Evolutionary conservation across 495 filamentous ascomycete genomes (phyloP), one percentile per base, ranked within the genome.

Genomic region (Daldinia grandis): DNA sequence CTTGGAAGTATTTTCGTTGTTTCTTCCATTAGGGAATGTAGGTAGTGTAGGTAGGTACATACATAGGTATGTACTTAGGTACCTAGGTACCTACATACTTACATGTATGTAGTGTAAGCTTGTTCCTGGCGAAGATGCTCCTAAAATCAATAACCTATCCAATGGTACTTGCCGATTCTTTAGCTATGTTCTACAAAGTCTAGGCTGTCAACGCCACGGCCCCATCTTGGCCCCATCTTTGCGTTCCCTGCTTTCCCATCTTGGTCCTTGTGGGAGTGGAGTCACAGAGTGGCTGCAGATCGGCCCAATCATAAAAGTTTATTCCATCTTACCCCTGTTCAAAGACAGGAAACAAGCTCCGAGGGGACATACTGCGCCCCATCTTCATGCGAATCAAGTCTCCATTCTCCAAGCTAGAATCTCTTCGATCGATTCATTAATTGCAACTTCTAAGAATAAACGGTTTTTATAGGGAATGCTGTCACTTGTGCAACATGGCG

Each of bases 281-380:
- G 69, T 57, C 40, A 54, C 30, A 65, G 25, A 44, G 35, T 68
- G 61, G 64, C 28, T 49, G 24, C 40, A 10, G 50, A 72, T 72
- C 69, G 64, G 62, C 6, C 69, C 69, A 72, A 72, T 72, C 37
- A 68, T 31, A 53, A 35, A 10, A 5, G 17, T 12, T 30, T 44
- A 33, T 55, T 15, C 47, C 3, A 40, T 40, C 5, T 53, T 51
- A 66, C 60, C 59, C 69, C 59, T 64, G 64, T 37, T 21, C 6
- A 51, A 49, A 68, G 69, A 58, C 59, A 67, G 59, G 64, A 72
- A 72, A 67, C 64, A 72, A 72, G 64, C 60, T 68, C 69, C 59
- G 62, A 63, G 40, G 28, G 25, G 44, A 35, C 55, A 54, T 47
- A 58, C 62, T 66, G 33, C 30, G 15, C 56, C 61, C 68, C 67